These are phyloP conservation scores for Ogataea wickerhamii DNA, from an alignment of 805 yeast genomes.

Conservation along the genomic window DNA sequence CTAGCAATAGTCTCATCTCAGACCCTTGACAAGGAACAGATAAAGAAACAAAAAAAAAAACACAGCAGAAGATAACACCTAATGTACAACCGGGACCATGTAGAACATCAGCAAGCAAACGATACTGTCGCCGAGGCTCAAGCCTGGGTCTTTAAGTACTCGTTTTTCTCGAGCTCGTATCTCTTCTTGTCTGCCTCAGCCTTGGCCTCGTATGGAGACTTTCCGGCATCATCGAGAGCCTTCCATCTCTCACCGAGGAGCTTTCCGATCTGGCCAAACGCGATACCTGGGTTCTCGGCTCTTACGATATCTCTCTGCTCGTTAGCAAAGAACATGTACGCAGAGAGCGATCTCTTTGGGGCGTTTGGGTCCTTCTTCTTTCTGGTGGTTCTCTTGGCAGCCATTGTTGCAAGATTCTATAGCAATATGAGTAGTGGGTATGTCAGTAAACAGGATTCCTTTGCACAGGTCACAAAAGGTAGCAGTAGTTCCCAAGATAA, in stretches of 20 bases:
- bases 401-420: slow-evolving; percentile 19
- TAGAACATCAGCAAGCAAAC: no score
- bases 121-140: slow-evolving; percentile 1
- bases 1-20: background rate
- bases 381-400: slow-evolving; percentile 32
- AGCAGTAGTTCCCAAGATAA: no score
- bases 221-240: slow-evolving; percentile 77
- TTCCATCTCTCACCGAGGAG: slow-evolving; percentile 96
- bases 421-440: no score
- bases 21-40: background rate
- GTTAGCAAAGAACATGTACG: slow-evolving; percentile 98
- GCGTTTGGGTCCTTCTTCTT: slow-evolving; percentile 84
- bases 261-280: slow-evolving; percentile 95
- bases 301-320: slow-evolving; percentile 95
- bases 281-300: slow-evolving; percentile 93
- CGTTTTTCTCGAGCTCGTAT: slow-evolving; percentile 94
- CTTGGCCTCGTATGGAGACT: slow-evolving; percentile 85
- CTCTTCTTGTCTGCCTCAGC: slow-evolving; percentile 97
- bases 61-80: slow-evolving; percentile 9
- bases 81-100: slow-evolving; percentile 18
- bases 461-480: no score
- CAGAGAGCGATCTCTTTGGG: slow-evolving; percentile 97
- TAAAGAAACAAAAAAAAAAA: background rate
- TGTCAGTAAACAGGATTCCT: no score
- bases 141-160: slow-evolving; percentile 46